Evolutionary conservation across 257 asterid species (phyloP), one percentile per base, ranked within the genome.

Genomic region (Fraxinus quadrangulata): DNA sequence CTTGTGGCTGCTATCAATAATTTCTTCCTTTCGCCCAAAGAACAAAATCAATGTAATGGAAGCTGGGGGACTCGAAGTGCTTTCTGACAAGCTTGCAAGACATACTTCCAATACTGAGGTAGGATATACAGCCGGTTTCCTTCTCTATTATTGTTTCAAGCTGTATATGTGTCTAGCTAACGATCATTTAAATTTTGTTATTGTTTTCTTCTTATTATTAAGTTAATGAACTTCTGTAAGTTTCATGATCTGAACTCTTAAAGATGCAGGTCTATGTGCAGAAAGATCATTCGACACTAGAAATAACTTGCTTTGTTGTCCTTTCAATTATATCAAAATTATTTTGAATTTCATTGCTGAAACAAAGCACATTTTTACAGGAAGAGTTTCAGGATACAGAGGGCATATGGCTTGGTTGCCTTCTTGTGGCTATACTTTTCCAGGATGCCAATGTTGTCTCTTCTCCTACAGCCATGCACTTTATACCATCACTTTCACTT

Each of bases 51-150:
- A 85, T 59, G 86, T 91, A 66, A 77, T 87, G 81, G 98, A 93
- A 84, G 97, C 95, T 72, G 98, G 97, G 72, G 94, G 87, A 72
- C 88, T 91, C 74, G 97, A 91, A 71, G 87, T 81, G 34, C 90
- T 93, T 75, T 83, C 80, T 70, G 93, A 87, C 81, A 93, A 86
- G 88, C 85, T 93, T 79, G 83, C 82, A 74, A 79, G 87, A 71
- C 88, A 83, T 77, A 72, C 89, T 79, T 80, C 87, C 83, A 75
- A 80, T 75, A 82, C 83, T 67, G 87, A 45, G 96, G 98, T 94
- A 89, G 70, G 74, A 47, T 75, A 61, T 56, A 73, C 0, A 47
- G 47, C 33, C 19, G 19, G 69, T 82, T 71, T 49, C 67, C 66
- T 73, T 66, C 59, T 59, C 78, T 82, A 21, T 68, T 49, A 31